Conservation (phyloP, 352 stramenopile species). For the Pythium sp. region DNA sequence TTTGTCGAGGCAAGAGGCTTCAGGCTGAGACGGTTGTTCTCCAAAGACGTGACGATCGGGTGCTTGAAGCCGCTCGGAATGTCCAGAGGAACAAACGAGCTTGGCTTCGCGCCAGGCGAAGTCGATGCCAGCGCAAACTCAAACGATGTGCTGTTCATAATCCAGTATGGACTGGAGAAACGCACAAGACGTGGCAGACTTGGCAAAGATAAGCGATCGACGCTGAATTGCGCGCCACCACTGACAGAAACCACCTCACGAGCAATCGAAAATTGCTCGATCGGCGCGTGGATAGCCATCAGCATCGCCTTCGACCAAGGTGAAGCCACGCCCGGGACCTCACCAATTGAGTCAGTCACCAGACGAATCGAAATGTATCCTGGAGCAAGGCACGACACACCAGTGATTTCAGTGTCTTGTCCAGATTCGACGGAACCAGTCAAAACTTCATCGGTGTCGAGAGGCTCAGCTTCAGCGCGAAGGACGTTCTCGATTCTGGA, state of each 20-base stretch:
- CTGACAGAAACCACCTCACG: conserved; percentile 54
- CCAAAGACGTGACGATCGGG: conserved; percentile 56
- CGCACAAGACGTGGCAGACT: conserved; percentile 72
- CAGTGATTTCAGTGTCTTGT: conserved; percentile 71
- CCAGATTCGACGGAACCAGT: conserved; percentile 59
- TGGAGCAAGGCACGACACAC: conserved; percentile 62
- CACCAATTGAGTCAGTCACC: conserved; percentile 33
- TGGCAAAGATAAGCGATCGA: conserved; percentile 70
- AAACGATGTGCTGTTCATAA: conserved; percentile 82
- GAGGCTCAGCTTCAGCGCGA: conserved; percentile 27
- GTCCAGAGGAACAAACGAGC: conserved; percentile 40
- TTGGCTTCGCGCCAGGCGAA: conserved; percentile 47
- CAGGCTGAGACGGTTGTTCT: conserved; percentile 66
- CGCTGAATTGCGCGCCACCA: conserved; percentile 55
- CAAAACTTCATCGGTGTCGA: conserved; percentile 39
- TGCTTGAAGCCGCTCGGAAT: conserved; percentile 50
- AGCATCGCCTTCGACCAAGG: conserved; percentile 81
- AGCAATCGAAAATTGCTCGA: conserved; percentile 75
- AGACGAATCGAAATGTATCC: conserved; percentile 75
- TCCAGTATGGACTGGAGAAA: conserved; percentile 83
- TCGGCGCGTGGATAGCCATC: conserved; percentile 74
- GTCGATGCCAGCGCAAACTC: conserved; percentile 61
- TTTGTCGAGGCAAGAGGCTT: conserved; percentile 52
- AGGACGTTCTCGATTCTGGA: conserved; percentile 58
- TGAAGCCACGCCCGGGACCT: conserved; percentile 21